Conservation (phyloP, 768 basidiomycete genomes). For the Mrakia hoshinonis region DNA sequence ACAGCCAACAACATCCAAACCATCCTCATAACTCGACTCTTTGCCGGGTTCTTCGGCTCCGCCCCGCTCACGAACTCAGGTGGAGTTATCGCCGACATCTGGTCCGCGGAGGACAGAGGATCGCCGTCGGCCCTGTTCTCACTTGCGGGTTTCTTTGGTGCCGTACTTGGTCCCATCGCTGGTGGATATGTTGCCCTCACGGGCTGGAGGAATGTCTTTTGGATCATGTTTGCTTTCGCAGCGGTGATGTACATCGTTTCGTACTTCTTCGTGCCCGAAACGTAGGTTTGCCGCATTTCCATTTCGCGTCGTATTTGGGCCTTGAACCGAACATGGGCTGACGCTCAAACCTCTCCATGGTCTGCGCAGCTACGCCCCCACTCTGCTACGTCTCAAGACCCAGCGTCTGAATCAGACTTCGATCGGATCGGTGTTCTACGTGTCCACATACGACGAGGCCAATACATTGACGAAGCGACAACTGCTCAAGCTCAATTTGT, state of each 20-base stretch:
- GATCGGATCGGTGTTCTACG: constrained; percentile 39
- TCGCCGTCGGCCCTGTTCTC: constrained; percentile 10
- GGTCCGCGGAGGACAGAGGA: not conserved
- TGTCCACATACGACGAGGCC: constrained; percentile 54
- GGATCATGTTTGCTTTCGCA: constrained; percentile 51
- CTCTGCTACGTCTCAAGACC: constrained; percentile 50
- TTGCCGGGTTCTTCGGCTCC: constrained; percentile 22
- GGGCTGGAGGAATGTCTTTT: constrained; percentile 61
- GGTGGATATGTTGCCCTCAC: constrained; percentile 48
- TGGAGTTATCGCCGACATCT: constrained; percentile 18
- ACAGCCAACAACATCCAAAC: constrained; percentile 29
- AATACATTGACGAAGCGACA: constrained; percentile 49
- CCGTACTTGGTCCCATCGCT: constrained; percentile 48
- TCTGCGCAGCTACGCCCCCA: constrained; percentile 52
- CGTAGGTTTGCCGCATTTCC: constrained; percentile 39
- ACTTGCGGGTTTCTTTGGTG: constrained; percentile 23
- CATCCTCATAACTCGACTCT: constrained; percentile 25
- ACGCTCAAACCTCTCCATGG: no score
- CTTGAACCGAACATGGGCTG: constrained; percentile 46
- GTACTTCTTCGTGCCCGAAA: constrained; percentile 54
- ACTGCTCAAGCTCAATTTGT: constrained; percentile 51
- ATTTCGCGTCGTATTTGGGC: constrained; percentile 39
- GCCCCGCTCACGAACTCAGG: constrained; percentile 18
- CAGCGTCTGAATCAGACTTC: constrained; percentile 48
- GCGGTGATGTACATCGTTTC: constrained; percentile 48